Conservation (phyloP, 1,139 yeast species). For the Magnusiomyces sp. region DNA sequence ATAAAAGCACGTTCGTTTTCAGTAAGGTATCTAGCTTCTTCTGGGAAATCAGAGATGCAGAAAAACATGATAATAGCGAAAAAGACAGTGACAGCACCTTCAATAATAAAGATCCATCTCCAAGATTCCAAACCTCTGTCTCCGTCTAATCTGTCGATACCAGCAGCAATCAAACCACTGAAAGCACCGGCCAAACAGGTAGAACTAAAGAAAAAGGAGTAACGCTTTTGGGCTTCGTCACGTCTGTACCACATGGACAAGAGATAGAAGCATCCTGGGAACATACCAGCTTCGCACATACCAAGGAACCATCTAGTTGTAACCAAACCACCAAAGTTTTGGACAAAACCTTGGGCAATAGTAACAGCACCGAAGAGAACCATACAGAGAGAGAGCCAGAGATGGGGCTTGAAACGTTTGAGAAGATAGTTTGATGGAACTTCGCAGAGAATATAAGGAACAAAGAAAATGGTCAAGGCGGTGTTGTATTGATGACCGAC, state of each 20-base stretch:
- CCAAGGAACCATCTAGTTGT: slow-evolving; percentile 60
- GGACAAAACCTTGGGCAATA: slow-evolving; percentile 58
- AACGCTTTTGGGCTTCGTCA: slow-evolving; percentile 59
- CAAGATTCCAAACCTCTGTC: slow-evolving; percentile 46
- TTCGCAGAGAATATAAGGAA: slow-evolving; percentile 62
- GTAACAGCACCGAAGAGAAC: slow-evolving; percentile 54
- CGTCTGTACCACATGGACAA: slow-evolving; percentile 47
- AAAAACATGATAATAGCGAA: slow-evolving; percentile 55
- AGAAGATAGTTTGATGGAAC: slow-evolving; percentile 56
- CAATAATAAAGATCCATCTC: slow-evolving; percentile 70
- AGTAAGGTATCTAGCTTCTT: slow-evolving; percentile 44
- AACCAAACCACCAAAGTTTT: slow-evolving; percentile 48
- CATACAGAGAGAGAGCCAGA: slow-evolving; percentile 52
- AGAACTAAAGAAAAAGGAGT: slow-evolving; percentile 59
- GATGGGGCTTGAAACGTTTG: slow-evolving; percentile 53
- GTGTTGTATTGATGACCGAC: slow-evolving; percentile 53
- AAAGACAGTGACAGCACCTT: slow-evolving; percentile 61
- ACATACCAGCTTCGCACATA: slow-evolving; percentile 57
- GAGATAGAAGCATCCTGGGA: slow-evolving; percentile 66
- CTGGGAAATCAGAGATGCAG: slow-evolving; percentile 66
- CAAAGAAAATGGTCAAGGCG: slow-evolving; percentile 56
- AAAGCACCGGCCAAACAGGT: slow-evolving; percentile 74
- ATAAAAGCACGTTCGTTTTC: slow-evolving; percentile 36
- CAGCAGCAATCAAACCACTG: slow-evolving; percentile 68
- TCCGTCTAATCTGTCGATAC: slow-evolving; percentile 45